Evolutionary conservation across 306 rosid species (phyloP).

Genomic region (Malus domestica): ASM211411v1 NC_041804.1:7650001-7650500

Average conservation of each 20-base stretch:
- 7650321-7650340: slow-evolving; percentile 3
- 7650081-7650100: neutral
- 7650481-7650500: slow-evolving; percentile 13
- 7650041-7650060: neutral
- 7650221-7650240: neutral
- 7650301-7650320: slow-evolving; percentile 1
- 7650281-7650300: slow-evolving; percentile 4
- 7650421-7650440: neutral
- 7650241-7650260: neutral
- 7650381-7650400: slow-evolving; percentile 36
- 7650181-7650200: neutral
- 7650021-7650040: neutral
- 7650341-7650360: neutral
- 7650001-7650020: neutral
- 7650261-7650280: neutral
- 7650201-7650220: slow-evolving; percentile 4
- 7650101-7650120: slow-evolving; percentile 2
- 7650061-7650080: neutral
- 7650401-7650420: slow-evolving; percentile 21
- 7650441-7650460: slow-evolving; percentile 16
- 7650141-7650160: slow-evolving; percentile 9
- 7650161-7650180: neutral
- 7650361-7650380: slow-evolving; percentile 18
- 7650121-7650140: neutral
- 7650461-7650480: slow-evolving; percentile 7